Base-by-base conservation (phyloP, 2,329 filamentous ascomycete species). In the Scedosporium apiospermum region DNA sequence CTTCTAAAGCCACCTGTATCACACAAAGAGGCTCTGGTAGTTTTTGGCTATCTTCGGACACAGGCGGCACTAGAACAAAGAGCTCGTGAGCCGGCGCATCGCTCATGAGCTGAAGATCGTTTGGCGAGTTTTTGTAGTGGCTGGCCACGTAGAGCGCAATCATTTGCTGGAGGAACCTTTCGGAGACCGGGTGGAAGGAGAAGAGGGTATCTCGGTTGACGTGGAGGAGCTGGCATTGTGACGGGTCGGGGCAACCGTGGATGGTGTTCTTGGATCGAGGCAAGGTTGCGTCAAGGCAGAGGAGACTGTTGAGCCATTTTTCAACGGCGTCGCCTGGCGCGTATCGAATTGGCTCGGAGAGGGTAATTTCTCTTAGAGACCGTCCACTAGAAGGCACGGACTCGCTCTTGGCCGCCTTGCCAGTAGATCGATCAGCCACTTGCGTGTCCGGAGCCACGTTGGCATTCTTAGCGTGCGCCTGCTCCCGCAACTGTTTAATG, bases 191-290 rank as follows among this genome's bases (percentile, higher is more conserved):
- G 70, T 99, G 95, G 80, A 96, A 99, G 12, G 93, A 98, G 78
- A 99, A 99, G 14, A 99, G 84, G 7, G 93, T 98, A 76, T 99
- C 95, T 63, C 95, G 89, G 77, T 98, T 99, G 69, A 99, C 92
- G 68, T 92, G 88, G 63, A 98, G 83, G 62, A 99, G 85, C 75
- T 99, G 88, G 74, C 95, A 99, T 73, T 95, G 86, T 7, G 88
- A 88, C 0, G 93, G 95, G 73, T 97, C 92, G 3, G 95, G 96
- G 72, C 88, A 96, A 64, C 93, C 90, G 68, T 87, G 83, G 1
- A 82, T 83, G 65, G 90, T 93, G 68, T 88, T 85, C 71, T 87
- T 91, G 16, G 89, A 86, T 69, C 87, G 88, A 21, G 93, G 91
- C 6, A 97, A 80, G 10, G 93, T 96, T 1, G 93, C 93, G 71